Evolutionary conservation across 2,329 filamentous ascomycete species (phyloP).

Genomic region (Rutstroemia sp.): DNA sequence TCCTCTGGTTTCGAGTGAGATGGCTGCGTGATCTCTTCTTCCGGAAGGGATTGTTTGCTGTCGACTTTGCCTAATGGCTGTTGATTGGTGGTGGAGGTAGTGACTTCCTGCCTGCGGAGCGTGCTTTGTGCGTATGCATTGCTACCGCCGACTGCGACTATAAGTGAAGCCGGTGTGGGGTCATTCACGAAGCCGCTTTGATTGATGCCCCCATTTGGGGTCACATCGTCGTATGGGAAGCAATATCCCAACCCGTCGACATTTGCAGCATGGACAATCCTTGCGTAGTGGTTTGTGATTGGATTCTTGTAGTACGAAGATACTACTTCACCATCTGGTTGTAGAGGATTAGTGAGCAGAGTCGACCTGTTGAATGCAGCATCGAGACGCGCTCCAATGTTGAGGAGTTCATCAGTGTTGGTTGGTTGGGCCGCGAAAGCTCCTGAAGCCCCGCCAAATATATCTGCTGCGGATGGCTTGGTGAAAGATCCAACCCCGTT

Average conservation of each 20-base stretch:
- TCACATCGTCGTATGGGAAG: conserved; percentile 66
- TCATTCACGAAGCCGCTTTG: conserved; percentile 56
- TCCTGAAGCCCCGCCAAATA: conserved; percentile 58
- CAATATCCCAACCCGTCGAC: conserved; percentile 57
- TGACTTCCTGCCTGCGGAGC: neutral
- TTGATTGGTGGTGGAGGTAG: neutral
- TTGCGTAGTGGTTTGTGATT: conserved; percentile 59
- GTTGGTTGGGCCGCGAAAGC: conserved; percentile 39
- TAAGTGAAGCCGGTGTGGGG: conserved; percentile 5
- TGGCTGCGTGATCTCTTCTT: conserved; percentile 9
- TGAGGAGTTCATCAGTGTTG: conserved; percentile 37
- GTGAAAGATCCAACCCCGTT: conserved; percentile 41
- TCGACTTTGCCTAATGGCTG: too few relatives aligned
- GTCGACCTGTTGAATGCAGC: conserved; percentile 72
- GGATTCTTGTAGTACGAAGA: conserved; percentile 43
- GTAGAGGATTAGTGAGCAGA: conserved; percentile 45
- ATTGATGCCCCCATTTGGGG: conserved; percentile 44
- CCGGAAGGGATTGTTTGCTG: neutral
- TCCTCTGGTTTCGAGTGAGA: neutral
- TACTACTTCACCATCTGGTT: conserved; percentile 44
- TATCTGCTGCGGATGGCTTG: conserved; percentile 52
- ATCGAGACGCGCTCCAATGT: conserved; percentile 64
- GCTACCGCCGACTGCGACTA: conserved; percentile 18
- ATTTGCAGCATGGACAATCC: conserved; percentile 55
- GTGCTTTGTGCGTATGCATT: conserved; percentile 12